These are phyloP conservation scores for Fusarium miscanthi DNA, from an alignment of 2,329 filamentous ascomycete genomes.

Conservation along the genomic window DNA sequence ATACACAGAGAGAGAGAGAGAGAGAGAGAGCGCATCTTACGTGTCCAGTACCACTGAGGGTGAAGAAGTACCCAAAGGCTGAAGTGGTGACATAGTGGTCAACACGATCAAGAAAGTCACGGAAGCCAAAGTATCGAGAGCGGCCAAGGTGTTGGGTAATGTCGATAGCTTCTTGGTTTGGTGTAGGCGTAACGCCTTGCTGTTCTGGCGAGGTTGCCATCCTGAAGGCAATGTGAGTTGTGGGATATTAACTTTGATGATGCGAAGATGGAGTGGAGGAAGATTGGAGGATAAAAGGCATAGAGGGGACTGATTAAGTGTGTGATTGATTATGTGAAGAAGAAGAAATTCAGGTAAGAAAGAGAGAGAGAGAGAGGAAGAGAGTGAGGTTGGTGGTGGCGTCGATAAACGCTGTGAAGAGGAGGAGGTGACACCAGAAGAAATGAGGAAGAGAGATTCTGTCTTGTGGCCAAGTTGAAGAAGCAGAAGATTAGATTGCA, in stretches of 20 bases:
- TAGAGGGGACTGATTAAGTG: not conserved
- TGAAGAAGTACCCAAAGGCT: constrained; percentile 70
- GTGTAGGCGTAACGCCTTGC: constrained; percentile 23
- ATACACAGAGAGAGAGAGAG: not conserved
- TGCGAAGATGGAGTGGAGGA: not conserved
- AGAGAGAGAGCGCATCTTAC: constrained; percentile 56
- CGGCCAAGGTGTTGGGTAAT: constrained; percentile 14
- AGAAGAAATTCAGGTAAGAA: not conserved
- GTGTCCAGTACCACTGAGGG: constrained; percentile 75
- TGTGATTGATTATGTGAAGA: not conserved
- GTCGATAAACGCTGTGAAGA: constrained; percentile 10
- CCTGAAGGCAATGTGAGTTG: not conserved
- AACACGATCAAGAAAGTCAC: constrained; percentile 51
- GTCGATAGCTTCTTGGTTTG: not conserved
- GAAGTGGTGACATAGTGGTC: constrained; percentile 55
- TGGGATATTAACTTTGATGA: not conserved
- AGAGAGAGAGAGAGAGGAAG: constrained; percentile 11
- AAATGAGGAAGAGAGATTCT: constrained; percentile 6
- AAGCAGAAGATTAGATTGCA: not conserved
- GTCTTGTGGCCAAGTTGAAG: constrained; percentile 6
- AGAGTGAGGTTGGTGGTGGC: constrained; percentile 23
- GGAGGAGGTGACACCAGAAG: constrained; percentile 32
- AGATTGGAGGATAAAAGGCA: not conserved
- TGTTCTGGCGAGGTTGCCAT: constrained; percentile 28
- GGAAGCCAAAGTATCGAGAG: constrained; percentile 48